A percentile compares a stretch with the other conserved stretches of the same genome.
Evolutionary conservation across 345 rosid species (phyloP).

Genomic region (Salix suchowensis): DNA sequence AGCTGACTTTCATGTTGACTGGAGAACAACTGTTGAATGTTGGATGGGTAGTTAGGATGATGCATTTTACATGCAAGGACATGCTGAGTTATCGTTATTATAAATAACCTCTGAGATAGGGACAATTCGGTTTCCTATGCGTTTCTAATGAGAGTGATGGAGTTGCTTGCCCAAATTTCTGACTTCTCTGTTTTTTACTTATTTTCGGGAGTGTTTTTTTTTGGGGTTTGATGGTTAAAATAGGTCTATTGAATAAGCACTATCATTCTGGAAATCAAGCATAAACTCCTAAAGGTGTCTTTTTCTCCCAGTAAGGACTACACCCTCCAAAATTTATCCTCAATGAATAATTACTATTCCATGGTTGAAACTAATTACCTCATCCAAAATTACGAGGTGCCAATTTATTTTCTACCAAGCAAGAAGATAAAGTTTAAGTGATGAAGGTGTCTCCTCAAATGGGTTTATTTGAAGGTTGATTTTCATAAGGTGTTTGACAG

Average conservation of each 20-base stretch:
- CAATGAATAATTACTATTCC: too few species aligned
- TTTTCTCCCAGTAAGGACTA: too few species aligned
- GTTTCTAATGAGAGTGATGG: conserved; percentile 5
- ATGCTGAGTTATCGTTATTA: conserved; percentile 10
- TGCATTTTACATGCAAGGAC: conserved; percentile 12
- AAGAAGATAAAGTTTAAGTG: too few species aligned
- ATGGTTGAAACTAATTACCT: too few species aligned
- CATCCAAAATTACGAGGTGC: too few species aligned
- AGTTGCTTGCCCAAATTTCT: conserved; percentile 5
- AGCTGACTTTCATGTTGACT: conserved; percentile 32
- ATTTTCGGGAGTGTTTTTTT: neutral
- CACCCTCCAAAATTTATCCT: too few species aligned
- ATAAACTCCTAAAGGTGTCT: neutral
- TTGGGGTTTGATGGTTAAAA: neutral
- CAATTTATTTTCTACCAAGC: too few species aligned
- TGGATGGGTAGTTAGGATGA: conserved; percentile 21
- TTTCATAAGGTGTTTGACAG: too few species aligned
- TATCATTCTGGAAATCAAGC: neutral
- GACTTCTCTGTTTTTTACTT: neutral
- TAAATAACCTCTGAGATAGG: conserved; percentile 25
- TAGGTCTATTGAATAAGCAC: neutral
- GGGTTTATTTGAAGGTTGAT: too few species aligned
- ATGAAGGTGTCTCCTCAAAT: too few species aligned
- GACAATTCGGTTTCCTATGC: conserved; percentile 10
- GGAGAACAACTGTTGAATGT: conserved; percentile 18